Conservation (phyloP, 1,284 basidiomycete species). For the Ceratobasidium sp. region DNA sequence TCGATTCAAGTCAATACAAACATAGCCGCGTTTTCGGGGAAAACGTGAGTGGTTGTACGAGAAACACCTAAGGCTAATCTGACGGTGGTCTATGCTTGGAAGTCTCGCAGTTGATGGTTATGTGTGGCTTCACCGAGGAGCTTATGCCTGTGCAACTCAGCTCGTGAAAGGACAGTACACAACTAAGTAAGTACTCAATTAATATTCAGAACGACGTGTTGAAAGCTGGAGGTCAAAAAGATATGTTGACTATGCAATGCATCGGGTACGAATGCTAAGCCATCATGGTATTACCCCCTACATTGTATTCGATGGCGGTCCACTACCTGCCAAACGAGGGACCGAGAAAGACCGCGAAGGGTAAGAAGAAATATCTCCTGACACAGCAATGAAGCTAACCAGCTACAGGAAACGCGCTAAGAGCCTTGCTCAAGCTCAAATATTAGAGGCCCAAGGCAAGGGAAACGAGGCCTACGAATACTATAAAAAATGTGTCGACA, state of each 20-base stretch:
- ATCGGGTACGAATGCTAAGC: constrained; percentile 82
- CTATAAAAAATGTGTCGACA: constrained; percentile 91
- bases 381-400: constrained; percentile 11
- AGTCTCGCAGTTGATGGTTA: constrained; percentile 83
- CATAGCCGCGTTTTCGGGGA: constrained; percentile 79
- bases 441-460: constrained; percentile 77
- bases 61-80: constrained; percentile 34
- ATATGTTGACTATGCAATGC: constrained; percentile 97
- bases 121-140: constrained; percentile 96
- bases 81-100: constrained; percentile 40
- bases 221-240: constrained; percentile 53
- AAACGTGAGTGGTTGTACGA: constrained; percentile 56
- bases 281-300: constrained; percentile 87
- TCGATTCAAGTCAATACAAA: constrained; percentile 80
- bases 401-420: constrained; percentile 63
- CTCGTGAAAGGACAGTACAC: constrained; percentile 84
- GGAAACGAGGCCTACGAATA: constrained; percentile 80
- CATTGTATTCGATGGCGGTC: constrained; percentile 96
- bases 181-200: constrained; percentile 61
- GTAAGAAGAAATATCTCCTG: constrained; percentile 48
- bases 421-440: constrained; percentile 70
- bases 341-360: constrained; percentile 83
- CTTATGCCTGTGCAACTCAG: constrained; percentile 89
- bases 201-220: neutral
- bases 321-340: constrained; percentile 88